Conservation (phyloP, 164 flowering plant species). For the Malania oleifera region DNA sequence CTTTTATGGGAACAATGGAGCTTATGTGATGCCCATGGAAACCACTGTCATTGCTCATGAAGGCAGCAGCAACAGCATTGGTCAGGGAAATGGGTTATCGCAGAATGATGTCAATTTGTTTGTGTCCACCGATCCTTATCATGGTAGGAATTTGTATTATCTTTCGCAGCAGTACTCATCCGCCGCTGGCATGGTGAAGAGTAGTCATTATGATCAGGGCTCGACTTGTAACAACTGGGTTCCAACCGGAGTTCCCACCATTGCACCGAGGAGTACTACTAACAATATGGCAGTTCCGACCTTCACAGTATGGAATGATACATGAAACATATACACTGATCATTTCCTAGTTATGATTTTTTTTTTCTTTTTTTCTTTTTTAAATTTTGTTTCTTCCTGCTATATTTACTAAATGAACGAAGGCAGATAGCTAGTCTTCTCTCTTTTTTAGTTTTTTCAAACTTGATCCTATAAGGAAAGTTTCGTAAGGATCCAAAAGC, state of each 20-base stretch:
- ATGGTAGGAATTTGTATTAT: slow-evolving; percentile 35
- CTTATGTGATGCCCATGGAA: slow-evolving; percentile 28
- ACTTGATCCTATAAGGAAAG: too few species aligned
- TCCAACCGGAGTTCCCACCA: slow-evolving; percentile 49
- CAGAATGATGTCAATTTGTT: slow-evolving; percentile 31
- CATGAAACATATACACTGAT: slow-evolving; percentile 29
- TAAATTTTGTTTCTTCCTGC: slow-evolving; percentile 8
- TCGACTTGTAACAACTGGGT: slow-evolving; percentile 53
- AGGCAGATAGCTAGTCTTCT: background rate
- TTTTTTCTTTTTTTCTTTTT: background rate
- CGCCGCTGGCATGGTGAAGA: slow-evolving; percentile 18
- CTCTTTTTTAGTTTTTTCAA: slow-evolving; percentile 2
- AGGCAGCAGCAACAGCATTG: slow-evolving; percentile 18
- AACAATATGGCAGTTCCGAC: slow-evolving; percentile 33
- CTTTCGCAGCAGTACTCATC: slow-evolving; percentile 33
- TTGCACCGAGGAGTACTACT: slow-evolving; percentile 35
- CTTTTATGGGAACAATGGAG: slow-evolving; percentile 13
- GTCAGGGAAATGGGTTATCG: slow-evolving; percentile 25
- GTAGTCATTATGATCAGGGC: slow-evolving; percentile 29
- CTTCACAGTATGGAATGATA: slow-evolving; percentile 64
- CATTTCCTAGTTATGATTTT: slow-evolving; percentile 32
- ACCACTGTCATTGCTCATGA: slow-evolving; percentile 24
- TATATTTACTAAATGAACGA: slow-evolving; percentile 9
- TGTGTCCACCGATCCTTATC: slow-evolving; percentile 29
- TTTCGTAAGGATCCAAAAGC: slow-evolving; percentile 26